Evolutionary conservation across 345 rosid species (phyloP), one percentile per base, ranked within the genome.

Genomic region (Lepidium sativum): DNA sequence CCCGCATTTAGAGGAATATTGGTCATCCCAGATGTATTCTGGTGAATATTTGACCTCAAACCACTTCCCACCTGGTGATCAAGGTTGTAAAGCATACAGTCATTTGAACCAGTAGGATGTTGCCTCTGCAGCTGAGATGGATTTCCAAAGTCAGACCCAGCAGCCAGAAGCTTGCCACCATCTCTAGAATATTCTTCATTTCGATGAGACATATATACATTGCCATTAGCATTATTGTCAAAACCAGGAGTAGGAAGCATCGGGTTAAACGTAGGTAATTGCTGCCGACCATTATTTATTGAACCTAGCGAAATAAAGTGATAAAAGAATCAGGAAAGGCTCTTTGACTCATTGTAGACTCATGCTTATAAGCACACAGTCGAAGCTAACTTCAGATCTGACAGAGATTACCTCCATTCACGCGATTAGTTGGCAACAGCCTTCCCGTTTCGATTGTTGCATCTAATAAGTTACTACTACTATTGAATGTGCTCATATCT

Each of bases 211-310:
- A 79, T 88, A 64, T 58, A 81, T 66, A 75, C 78, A 48, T 57
- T 68, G 52, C 23, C 70, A 25, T 16, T 83, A 71, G 45, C 78
- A 68, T 54, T 82, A 63, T 65, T 69, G 60, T 52, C 74, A 58
- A 75, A 86, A 44, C 95, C 88, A 48, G 99, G 99, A 48, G 99
- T 86, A 51, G 97, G 99, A 72, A 94, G 83, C 97, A 94, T 90
- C 65, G 86, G 97, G 80, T 86, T 80, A 55, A 72, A 82, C 51
- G 82, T 79, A 55, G 83, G 47, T 42, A 85, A 69, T 64, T 88
- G 95, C 71, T 85, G 91, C 63, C 74, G 82, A 42, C 86, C 89
- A 81, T 78, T 80, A 50, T 85, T 71, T 72, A 86, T 37, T 70
- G 77, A 45, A 70, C 90, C 99, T 90, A 82, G 54, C 71, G 51